Percentiles rank a stretch among this genome's conserved stretches.
phyloP scores from a whole-genome alignment of 352 stramenopile genomes.

The Globisporangium canariense region DNA sequence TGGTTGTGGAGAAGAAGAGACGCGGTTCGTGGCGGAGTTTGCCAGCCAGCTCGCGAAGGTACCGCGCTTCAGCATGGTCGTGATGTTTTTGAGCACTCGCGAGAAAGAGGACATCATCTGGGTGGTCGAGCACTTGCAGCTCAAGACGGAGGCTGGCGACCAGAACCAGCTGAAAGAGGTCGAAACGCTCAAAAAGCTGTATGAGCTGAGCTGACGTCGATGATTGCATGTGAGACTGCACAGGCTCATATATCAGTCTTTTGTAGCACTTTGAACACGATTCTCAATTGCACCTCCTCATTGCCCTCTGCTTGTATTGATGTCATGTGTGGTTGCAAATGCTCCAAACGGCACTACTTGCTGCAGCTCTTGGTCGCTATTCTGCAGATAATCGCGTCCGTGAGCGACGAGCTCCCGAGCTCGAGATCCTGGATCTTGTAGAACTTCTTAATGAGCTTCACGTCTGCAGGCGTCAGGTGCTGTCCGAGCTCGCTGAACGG shows the following conservation, averaged over 20 bases:
- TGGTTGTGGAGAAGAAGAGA: background rate
- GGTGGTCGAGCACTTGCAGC: slow-evolving; percentile 33
- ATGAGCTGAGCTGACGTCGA: slow-evolving; percentile 35
- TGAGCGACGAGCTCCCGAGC: slow-evolving; percentile 53
- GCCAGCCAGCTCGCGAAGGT: slow-evolving; percentile 40
- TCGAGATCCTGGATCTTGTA: slow-evolving; percentile 86
- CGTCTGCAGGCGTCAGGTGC: slow-evolving; percentile 42
- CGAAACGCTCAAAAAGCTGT: slow-evolving; percentile 37
- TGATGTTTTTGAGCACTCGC: slow-evolving; percentile 70
- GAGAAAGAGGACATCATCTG: slow-evolving; percentile 60
- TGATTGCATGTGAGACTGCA: background rate
- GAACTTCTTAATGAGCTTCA: slow-evolving; percentile 68
- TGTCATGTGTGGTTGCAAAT: slow-evolving; percentile 5
- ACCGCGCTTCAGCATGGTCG: slow-evolving; percentile 70
- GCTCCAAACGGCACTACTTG: slow-evolving; percentile 42
- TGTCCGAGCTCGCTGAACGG: slow-evolving; percentile 43
- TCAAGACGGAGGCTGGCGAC: slow-evolving; percentile 9
- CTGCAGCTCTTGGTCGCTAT: slow-evolving; percentile 88
- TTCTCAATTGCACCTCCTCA: background rate
- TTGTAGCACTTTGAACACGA: background rate
- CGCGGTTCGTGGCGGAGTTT: slow-evolving; percentile 34
- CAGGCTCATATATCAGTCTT: too few relatives aligned
- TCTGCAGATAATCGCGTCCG: slow-evolving; percentile 68
- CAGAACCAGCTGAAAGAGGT: slow-evolving; percentile 16
- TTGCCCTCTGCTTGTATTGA: slow-evolving; percentile 11